phyloP scores from a whole-genome alignment of 2,329 filamentous ascomycete genomes.

The Fusarium kyushuense region DNA sequence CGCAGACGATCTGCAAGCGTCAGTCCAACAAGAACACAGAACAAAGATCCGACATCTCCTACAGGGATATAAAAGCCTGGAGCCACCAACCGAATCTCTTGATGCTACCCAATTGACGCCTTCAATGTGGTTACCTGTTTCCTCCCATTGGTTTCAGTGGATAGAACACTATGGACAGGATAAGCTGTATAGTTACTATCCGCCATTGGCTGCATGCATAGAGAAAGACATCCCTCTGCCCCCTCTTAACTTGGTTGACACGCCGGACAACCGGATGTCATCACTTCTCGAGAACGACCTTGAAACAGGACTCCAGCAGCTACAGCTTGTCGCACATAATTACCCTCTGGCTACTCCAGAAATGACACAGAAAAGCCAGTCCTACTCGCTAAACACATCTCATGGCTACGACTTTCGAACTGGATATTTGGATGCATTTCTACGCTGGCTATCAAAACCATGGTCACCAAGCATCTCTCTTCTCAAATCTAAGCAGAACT shows the following conservation, averaged over 20 bases:
- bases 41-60: rapidly evolving
- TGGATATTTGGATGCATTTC: rapidly evolving
- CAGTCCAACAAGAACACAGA: rapidly evolving
- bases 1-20: rapidly evolving
- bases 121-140: not conserved
- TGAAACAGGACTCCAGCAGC: not conserved
- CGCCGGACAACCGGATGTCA: rapidly evolving
- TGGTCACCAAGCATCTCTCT: not conserved
- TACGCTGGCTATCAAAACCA: not conserved
- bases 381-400: not conserved
- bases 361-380: rapidly evolving
- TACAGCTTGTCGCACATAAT: not conserved
- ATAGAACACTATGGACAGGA: not conserved
- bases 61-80: not conserved
- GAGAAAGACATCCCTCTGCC: not conserved
- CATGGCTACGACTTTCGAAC: not conserved
- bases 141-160: not conserved
- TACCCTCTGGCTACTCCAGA: not conserved
- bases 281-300: not conserved
- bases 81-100: rapidly evolving
- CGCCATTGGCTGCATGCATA: not conserved
- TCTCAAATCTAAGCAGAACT: not conserved
- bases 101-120: rapidly evolving
- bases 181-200: rapidly evolving
- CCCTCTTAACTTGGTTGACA: not conserved